Percentiles rank a stretch among this genome's conserved stretches.
Conservation (phyloP, 225 moss, liverwort and hornwort genomes). For the Lunularia cruciata region DNA sequence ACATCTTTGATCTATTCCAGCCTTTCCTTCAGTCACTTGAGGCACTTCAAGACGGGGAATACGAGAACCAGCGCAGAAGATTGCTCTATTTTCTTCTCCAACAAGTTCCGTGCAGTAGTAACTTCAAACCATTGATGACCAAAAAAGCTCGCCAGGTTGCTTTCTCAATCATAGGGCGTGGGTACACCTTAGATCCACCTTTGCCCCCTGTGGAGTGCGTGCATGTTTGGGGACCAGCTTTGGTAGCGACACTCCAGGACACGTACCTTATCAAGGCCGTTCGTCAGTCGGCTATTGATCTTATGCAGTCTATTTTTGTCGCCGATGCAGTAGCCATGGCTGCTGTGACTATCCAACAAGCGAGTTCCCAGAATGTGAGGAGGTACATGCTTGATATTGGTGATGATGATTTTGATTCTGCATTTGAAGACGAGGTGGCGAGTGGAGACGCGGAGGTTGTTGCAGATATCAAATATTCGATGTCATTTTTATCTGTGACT, state of each 20-base stretch:
- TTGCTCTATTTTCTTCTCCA: constrained; percentile 88
- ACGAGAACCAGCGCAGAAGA: constrained; percentile 84
- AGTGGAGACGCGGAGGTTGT: constrained; percentile 27
- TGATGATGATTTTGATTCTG: constrained; percentile 50
- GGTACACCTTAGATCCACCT: constrained; percentile 95
- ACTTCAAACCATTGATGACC: constrained; percentile 80
- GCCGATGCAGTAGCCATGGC: constrained; percentile 84
- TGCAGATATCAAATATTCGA: constrained; percentile 50
- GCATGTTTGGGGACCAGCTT: constrained; percentile 94
- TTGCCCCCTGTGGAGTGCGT: constrained; percentile 92
- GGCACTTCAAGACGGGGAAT: constrained; percentile 90
- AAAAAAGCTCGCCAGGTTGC: constrained; percentile 96
- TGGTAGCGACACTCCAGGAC: constrained; percentile 81
- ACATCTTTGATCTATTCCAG: constrained; percentile 85
- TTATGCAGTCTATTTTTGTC: constrained; percentile 77
- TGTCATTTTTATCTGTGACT: constrained; percentile 55
- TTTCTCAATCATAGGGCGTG: constrained; percentile 75
- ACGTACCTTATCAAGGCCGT: constrained; percentile 54
- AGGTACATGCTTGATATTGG: constrained; percentile 43
- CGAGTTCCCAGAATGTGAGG: constrained; percentile 35
- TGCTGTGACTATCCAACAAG: constrained; percentile 45
- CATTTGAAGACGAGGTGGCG: constrained; percentile 22
- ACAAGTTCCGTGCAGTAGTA: constrained; percentile 94
- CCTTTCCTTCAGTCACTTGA: constrained; percentile 90
- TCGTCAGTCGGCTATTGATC: constrained; percentile 68